A percentile compares a stretch with the other conserved stretches of the same genome.
Evolutionary conservation across 352 stramenopile species (phyloP).

Genomic region (Pseudoperonospora humuli): DNA sequence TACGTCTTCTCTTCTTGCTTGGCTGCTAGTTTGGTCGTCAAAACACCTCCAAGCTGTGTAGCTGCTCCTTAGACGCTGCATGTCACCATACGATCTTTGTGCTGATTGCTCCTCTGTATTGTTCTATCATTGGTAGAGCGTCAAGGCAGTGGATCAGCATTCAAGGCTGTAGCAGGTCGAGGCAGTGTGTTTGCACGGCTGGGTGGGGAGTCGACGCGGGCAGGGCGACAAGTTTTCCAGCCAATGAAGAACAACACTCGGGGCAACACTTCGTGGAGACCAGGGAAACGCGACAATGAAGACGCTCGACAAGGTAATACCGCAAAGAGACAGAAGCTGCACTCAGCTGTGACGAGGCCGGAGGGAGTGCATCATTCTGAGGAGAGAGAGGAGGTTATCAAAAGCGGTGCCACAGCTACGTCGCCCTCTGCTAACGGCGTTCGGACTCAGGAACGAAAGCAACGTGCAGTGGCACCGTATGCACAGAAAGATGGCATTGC

Average conservation of each 20-base stretch:
- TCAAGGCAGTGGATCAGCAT: conserved; percentile 8
- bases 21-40: neutral
- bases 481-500: conserved; percentile 56
- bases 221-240: conserved; percentile 13
- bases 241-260: conserved; percentile 21
- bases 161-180: neutral
- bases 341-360: conserved; percentile 29
- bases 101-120: conserved; percentile 6
- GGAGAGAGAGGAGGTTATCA: conserved; percentile 9
- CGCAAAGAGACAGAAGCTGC: conserved; percentile 38
- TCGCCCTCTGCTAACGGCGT: conserved; percentile 11
- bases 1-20: conserved; percentile 10
- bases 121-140: conserved; percentile 12
- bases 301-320: conserved; percentile 6
- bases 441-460: conserved; percentile 30
- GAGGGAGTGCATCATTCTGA: conserved; percentile 13
- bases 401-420: conserved; percentile 1
- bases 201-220: conserved; percentile 19
- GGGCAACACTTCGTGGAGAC: conserved; percentile 17
- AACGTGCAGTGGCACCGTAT: conserved; percentile 49
- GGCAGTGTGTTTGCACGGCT: conserved; percentile 30
- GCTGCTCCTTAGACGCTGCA: neutral
- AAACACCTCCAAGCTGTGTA: neutral
- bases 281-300: conserved; percentile 30
- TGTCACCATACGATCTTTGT: conserved; percentile 14